These are phyloP conservation scores for Colletotrichum spaethianum DNA, from an alignment of 2,329 filamentous ascomycete genomes.

Conservation along the genomic window DNA sequence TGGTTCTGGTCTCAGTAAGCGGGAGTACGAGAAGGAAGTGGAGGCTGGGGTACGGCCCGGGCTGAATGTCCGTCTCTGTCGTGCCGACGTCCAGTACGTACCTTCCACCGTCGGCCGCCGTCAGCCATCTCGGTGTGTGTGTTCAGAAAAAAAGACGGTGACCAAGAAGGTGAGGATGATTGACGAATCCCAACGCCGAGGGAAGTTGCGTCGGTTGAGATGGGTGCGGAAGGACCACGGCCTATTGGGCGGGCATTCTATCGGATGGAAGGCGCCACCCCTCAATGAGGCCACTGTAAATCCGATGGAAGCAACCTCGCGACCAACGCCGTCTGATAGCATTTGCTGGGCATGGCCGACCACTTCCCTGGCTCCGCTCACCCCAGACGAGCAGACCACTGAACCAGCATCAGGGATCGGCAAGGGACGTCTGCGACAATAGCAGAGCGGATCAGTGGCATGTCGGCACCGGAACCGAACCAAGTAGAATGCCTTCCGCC, in stretches of 20 bases:
- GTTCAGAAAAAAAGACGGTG: slow-evolving; percentile 1
- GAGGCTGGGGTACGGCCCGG: not conserved
- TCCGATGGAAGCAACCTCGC: not conserved
- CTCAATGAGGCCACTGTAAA: slow-evolving; percentile 1
- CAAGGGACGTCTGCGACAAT: not conserved
- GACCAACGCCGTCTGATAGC: not conserved
- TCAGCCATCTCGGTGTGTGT: not conserved
- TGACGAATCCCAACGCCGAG: too few species aligned
- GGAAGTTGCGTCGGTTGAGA: too few species aligned
- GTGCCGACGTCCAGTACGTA: not conserved
- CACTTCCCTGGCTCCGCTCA: not conserved
- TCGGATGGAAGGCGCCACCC: not conserved
- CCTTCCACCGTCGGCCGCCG: not conserved
- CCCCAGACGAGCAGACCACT: not conserved
- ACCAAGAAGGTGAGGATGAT: not conserved
- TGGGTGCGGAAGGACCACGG: not conserved
- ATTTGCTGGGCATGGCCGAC: not conserved
- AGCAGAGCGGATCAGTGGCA: not conserved
- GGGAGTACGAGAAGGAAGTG: not conserved
- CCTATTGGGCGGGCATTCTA: too few species aligned
- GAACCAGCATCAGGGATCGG: slow-evolving; percentile 1
- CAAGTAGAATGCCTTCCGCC: slow-evolving; percentile 9
- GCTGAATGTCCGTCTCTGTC: not conserved
- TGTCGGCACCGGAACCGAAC: not conserved
- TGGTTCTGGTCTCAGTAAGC: slow-evolving; percentile 16